Evolutionary conservation across 306 rosid genomes (phyloP).

Genomic region (Dalbergia oliveri): DNA sequence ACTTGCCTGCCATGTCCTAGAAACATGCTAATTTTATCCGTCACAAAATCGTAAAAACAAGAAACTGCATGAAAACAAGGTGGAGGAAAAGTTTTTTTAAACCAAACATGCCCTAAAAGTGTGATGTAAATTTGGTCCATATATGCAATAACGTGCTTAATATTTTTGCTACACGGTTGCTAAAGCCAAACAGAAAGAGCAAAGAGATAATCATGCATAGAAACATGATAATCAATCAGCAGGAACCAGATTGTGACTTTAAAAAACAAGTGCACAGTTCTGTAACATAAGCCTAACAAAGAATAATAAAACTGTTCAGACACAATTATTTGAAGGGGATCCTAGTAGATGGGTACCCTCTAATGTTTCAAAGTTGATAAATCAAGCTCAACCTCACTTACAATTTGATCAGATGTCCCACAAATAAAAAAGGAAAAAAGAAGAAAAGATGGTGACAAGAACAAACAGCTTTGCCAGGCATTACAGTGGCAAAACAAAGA

Average conservation of each 20-base stretch:
- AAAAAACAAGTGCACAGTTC: conserved; percentile 35
- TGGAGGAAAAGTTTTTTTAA: too few relatives aligned
- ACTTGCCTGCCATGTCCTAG: not conserved
- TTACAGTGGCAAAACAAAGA: conserved; percentile 58
- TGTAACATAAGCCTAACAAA: conserved; percentile 44
- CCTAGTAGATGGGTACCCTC: conserved; percentile 57
- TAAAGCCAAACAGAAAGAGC: conserved; percentile 4
- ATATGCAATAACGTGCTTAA: conserved; percentile 27
- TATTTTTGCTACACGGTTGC: not conserved
- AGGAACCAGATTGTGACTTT: conserved; percentile 24
- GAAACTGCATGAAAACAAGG: too few relatives aligned
- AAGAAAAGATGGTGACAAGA: conserved; percentile 43
- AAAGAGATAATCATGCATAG: not conserved
- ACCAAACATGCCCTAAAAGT: too few relatives aligned
- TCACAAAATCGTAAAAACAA: too few relatives aligned
- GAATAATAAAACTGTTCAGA: conserved; percentile 50
- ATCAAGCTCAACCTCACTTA: conserved; percentile 66
- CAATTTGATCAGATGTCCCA: conserved; percentile 65
- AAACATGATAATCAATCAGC: not conserved
- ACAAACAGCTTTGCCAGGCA: conserved; percentile 66
- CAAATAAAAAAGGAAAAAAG: conserved; percentile 44
- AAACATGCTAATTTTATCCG: not conserved
- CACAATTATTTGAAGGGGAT: conserved; percentile 65
- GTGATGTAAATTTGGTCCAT: conserved; percentile 6
- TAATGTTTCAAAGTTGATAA: conserved; percentile 61